These are phyloP conservation scores for Saitozyma sp. DNA, from an alignment of 768 basidiomycete genomes.

Conservation along the genomic window DNA sequence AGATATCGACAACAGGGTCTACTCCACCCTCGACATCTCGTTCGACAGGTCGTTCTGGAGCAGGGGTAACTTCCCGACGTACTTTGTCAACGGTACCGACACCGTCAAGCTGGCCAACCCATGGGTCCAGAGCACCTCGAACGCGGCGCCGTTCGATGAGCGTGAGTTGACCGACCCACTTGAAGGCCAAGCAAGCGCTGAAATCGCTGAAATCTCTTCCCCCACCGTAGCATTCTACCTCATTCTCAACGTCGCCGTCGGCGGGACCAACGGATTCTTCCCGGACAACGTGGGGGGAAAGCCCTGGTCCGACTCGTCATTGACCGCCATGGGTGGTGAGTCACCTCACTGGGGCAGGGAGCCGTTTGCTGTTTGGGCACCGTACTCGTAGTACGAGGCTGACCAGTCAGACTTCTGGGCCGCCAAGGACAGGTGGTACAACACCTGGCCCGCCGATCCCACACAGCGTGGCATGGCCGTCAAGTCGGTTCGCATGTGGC, in stretches of 20 bases:
- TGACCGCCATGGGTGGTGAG: slow-evolving; percentile 39
- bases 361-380: background rate
- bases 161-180: slow-evolving; percentile 53
- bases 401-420: slow-evolving; percentile 47
- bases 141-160: slow-evolving; percentile 64
- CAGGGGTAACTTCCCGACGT: slow-evolving; percentile 66
- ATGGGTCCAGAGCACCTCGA: slow-evolving; percentile 58
- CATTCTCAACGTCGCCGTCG: background rate
- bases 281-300: slow-evolving; percentile 69
- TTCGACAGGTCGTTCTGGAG: slow-evolving; percentile 71
- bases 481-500: slow-evolving; percentile 78
- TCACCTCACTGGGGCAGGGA: background rate
- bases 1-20: slow-evolving; percentile 69
- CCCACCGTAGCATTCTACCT: slow-evolving; percentile 7
- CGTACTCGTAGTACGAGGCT: background rate
- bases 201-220: too few relatives aligned
- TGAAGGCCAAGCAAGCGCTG: too few relatives aligned
- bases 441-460: slow-evolving; percentile 66
- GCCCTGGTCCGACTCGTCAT: slow-evolving; percentile 49
- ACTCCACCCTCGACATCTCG: slow-evolving; percentile 64
- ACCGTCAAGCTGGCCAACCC: slow-evolving; percentile 56
- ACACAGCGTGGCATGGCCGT: slow-evolving; percentile 69
- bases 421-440: slow-evolving; percentile 56
- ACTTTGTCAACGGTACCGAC: slow-evolving; percentile 45
- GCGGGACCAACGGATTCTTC: slow-evolving; percentile 37